Evolutionary conservation across 108 stramenopile genomes (phyloP).

Genomic region (Conticribra guillardii): DNA sequence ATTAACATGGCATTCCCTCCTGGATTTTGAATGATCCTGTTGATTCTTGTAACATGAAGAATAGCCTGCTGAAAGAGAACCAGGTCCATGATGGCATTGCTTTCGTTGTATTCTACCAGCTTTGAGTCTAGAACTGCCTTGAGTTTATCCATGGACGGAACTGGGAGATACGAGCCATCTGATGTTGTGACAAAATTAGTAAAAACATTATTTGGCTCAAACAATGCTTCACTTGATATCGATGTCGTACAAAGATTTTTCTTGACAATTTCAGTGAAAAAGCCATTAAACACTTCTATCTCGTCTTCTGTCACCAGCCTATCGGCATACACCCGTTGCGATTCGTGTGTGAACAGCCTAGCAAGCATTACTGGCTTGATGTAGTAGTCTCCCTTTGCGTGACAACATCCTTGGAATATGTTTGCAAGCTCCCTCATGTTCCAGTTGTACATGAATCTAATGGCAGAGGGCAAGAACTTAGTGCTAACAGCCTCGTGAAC

Average conservation of each 20-base stretch:
- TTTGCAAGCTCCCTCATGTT: constrained; percentile 92
- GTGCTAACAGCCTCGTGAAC: constrained; percentile 74
- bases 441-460: constrained; percentile 93
- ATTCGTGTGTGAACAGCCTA: constrained; percentile 85
- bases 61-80: constrained; percentile 91
- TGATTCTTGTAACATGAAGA: constrained; percentile 84
- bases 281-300: constrained; percentile 47
- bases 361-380: constrained; percentile 57
- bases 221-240: constrained; percentile 31
- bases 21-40: constrained; percentile 85
- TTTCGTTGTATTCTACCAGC: constrained; percentile 88
- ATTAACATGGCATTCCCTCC: constrained; percentile 91
- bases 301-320: constrained; percentile 75
- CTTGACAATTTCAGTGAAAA: constrained; percentile 59
- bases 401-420: constrained; percentile 86
- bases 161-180: constrained; percentile 63
- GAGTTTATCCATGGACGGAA: constrained; percentile 59
- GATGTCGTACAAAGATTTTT: constrained; percentile 34
- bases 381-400: constrained; percentile 64
- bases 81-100: constrained; percentile 89
- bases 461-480: constrained; percentile 86
- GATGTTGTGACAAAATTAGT: constrained; percentile 74
- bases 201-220: constrained; percentile 60
- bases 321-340: constrained; percentile 81
- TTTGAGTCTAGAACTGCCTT: constrained; percentile 65